Evolutionary conservation across 192 early-diverging fungal species (phyloP).

Genomic region (Coemansia sp.): DNA sequence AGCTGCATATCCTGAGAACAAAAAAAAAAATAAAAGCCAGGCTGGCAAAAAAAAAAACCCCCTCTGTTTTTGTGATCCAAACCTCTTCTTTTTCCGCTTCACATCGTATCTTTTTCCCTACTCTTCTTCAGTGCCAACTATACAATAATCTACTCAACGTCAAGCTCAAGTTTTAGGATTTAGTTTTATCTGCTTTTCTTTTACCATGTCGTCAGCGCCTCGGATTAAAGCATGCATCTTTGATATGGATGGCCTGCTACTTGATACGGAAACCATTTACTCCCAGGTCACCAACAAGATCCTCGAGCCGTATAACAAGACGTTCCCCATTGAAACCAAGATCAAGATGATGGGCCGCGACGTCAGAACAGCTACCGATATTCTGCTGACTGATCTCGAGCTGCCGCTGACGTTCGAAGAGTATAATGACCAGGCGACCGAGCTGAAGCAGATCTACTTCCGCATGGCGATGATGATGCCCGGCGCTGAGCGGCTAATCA

Average conservation of each 20-base stretch:
- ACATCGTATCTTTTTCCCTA: background rate
- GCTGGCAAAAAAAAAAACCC: too few relatives aligned
- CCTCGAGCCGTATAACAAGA: conserved; percentile 69
- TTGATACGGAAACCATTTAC: conserved; percentile 90
- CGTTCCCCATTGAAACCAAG: conserved; percentile 66
- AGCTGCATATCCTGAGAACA: background rate
- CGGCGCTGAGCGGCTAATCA: conserved; percentile 65
- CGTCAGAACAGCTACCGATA: conserved; percentile 41
- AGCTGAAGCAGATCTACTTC: conserved; percentile 56
- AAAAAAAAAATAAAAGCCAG: too few relatives aligned
- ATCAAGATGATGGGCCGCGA: conserved; percentile 72
- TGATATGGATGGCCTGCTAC: conserved; percentile 79
- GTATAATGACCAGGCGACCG: conserved; percentile 64
- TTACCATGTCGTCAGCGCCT: conserved; percentile 17
- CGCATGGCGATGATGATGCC: conserved; percentile 65
- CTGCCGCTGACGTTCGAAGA: conserved; percentile 79
- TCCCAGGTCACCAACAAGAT: conserved; percentile 83
- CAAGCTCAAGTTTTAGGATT: too few relatives aligned
- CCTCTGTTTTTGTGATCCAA: too few relatives aligned
- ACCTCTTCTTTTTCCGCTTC: background rate
- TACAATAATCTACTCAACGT: too few relatives aligned
- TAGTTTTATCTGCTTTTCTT: too few relatives aligned
- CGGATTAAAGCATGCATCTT: conserved; percentile 68
- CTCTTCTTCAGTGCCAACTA: too few relatives aligned
- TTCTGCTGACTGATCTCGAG: conserved; percentile 67